phyloP scores from a whole-genome alignment of 768 basidiomycete genomes.

The Lentinula edodes region DNA sequence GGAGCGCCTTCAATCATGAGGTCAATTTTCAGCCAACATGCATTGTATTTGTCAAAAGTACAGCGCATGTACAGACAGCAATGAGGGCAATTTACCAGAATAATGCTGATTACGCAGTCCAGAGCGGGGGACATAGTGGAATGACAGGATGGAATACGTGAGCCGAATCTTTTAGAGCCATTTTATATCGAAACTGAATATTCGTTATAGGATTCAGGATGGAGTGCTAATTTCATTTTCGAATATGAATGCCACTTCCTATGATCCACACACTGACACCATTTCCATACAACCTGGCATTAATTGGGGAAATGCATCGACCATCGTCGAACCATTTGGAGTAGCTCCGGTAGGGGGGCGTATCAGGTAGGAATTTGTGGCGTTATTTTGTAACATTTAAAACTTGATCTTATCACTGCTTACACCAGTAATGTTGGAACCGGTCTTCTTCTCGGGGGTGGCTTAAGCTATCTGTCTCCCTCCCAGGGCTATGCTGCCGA shows the following conservation, averaged over 20 bases:
- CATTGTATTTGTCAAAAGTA: constrained; percentile 24
- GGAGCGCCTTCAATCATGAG: constrained; percentile 30
- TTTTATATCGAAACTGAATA: not conserved
- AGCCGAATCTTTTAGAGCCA: constrained; percentile 9
- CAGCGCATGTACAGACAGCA: constrained; percentile 27
- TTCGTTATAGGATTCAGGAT: constrained; percentile 23
- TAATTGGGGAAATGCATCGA: constrained; percentile 34
- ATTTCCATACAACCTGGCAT: constrained; percentile 37
- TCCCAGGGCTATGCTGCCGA: constrained; percentile 24
- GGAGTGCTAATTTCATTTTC: constrained; percentile 34
- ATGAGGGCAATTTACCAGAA: constrained; percentile 31
- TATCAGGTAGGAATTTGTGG: constrained; percentile 18
- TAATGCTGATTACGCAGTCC: constrained; percentile 34
- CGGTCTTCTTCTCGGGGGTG: constrained; percentile 39
- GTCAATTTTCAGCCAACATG: constrained; percentile 13
- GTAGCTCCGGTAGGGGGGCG: constrained; percentile 40
- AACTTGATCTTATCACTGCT: not conserved
- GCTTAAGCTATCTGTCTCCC: constrained; percentile 33
- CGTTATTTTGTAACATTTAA: not conserved
- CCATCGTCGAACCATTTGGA: constrained; percentile 28
- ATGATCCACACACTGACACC: constrained; percentile 27
- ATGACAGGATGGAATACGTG: constrained; percentile 42
- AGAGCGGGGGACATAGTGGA: constrained; percentile 35
- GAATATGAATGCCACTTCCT: constrained; percentile 32
- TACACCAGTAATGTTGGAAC: constrained; percentile 32